Conservation (phyloP, 495 filamentous ascomycete species). For the Penicillium coffeae region DNA sequence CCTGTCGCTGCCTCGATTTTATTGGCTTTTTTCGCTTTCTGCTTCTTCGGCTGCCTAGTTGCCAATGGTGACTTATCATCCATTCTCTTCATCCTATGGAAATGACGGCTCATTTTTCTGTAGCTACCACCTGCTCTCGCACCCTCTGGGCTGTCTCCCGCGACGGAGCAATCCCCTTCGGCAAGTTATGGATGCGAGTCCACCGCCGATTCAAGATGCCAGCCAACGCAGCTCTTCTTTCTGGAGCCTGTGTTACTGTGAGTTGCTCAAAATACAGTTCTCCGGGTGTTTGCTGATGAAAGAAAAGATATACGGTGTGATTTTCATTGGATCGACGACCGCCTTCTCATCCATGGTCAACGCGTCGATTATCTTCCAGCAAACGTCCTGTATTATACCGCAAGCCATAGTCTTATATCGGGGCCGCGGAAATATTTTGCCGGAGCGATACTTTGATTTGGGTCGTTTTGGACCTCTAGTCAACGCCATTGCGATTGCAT, state of each 20-base stretch:
- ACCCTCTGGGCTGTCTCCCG: conserved; percentile 9
- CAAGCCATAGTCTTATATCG: conserved; percentile 4
- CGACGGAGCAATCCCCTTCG: conserved; percentile 5
- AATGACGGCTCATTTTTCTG: neutral
- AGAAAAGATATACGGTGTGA: conserved; percentile 8
- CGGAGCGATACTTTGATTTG: conserved; percentile 4
- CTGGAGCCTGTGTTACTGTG: conserved; percentile 5
- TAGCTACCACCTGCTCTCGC: conserved; percentile 8
- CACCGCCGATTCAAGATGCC: conserved; percentile 5
- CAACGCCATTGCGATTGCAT: conserved; percentile 6
- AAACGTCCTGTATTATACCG: conserved; percentile 11
- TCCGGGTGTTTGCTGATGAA: neutral
- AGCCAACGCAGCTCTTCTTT: conserved; percentile 3
- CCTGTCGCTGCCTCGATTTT: conserved; percentile 4
- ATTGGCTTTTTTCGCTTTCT: conserved; percentile 8
- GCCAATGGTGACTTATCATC: conserved; percentile 1
- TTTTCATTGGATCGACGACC: conserved; percentile 9
- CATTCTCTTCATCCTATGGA: too few species aligned
- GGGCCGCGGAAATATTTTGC: conserved; percentile 5
- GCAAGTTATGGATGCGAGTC: neutral
- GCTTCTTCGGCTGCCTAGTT: conserved; percentile 9
- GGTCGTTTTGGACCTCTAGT: conserved; percentile 4
- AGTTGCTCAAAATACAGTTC: neutral
- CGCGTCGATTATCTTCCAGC: conserved; percentile 8
- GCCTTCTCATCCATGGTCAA: conserved; percentile 13